These are phyloP conservation scores for Eucalyptus erythrocorys DNA, from an alignment of 345 rosid species.

Conservation along the genomic window DNA sequence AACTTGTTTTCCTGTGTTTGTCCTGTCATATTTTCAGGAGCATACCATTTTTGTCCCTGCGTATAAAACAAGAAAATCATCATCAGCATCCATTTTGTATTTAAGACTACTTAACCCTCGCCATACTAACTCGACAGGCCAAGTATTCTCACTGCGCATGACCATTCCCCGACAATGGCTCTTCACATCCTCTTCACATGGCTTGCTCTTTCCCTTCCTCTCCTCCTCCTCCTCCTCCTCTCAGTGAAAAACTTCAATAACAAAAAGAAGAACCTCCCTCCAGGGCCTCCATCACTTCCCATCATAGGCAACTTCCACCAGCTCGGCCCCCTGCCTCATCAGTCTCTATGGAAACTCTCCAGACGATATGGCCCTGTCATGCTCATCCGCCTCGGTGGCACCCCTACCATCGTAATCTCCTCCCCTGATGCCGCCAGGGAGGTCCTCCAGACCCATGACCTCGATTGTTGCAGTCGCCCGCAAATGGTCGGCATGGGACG, in stretches of 20 bases:
- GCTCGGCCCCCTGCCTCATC: neutral
- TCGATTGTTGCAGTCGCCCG: slow-evolving; percentile 3
- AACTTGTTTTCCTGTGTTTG: too few species aligned
- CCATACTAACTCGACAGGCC: neutral
- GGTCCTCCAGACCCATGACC: slow-evolving; percentile 10
- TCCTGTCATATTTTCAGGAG: too few species aligned
- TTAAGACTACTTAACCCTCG: neutral
- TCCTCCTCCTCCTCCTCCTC: neutral
- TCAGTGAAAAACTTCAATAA: neutral
- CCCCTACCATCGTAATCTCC: slow-evolving; percentile 4
- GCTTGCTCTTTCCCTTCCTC: neutral
- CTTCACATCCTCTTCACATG: neutral
- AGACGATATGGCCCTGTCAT: slow-evolving; percentile 10
- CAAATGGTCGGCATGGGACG: neutral
- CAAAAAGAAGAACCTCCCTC: neutral
- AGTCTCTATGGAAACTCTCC: slow-evolving; percentile 1
- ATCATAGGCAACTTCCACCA: neutral
- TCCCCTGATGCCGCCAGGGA: slow-evolving; percentile 6
- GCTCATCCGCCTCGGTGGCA: slow-evolving; percentile 7
- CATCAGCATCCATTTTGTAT: too few species aligned
- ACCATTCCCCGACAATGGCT: neutral
- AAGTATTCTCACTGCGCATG: neutral
- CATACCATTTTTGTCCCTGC: too few species aligned
- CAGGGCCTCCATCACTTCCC: neutral
- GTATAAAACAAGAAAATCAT: too few species aligned